A percentile compares a stretch with the other conserved stretches of the same genome.
Conservation (phyloP, 1,284 basidiomycete species). For the Coniferiporia sulphurascens region DNA sequence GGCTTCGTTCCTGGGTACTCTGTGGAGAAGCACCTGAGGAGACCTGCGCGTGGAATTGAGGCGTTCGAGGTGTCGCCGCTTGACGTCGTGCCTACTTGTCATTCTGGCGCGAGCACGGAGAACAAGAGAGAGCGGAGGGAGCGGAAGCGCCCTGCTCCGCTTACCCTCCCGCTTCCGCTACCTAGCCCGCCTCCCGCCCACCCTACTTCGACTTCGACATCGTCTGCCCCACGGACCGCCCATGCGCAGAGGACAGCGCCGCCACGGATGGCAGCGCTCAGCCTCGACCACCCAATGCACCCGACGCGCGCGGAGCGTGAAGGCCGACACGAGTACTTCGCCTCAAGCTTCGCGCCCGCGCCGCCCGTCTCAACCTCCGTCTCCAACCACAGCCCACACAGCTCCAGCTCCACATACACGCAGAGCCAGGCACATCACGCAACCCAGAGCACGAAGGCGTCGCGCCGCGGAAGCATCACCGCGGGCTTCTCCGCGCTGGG, state of each 20-base stretch:
- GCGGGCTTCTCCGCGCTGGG: neutral
- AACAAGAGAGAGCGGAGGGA: slow-evolving; percentile 2
- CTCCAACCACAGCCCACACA: neutral
- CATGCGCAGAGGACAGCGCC: neutral
- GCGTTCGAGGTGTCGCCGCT: slow-evolving; percentile 14
- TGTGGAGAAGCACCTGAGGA: slow-evolving; percentile 6
- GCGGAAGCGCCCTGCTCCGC: slow-evolving; percentile 13
- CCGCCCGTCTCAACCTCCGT: neutral
- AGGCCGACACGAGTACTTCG: slow-evolving; percentile 15
- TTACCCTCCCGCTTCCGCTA: slow-evolving; percentile 10
- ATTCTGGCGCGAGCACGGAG: neutral
- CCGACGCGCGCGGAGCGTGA: slow-evolving; percentile 6
- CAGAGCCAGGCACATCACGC: neutral
- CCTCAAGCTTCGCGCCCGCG: slow-evolving; percentile 6
- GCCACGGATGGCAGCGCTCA: neutral
- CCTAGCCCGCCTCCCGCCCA: neutral
- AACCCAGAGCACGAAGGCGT: neutral
- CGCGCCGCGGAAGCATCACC: neutral
- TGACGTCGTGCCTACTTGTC: neutral
- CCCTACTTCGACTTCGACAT: no score
- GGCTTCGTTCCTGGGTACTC: slow-evolving; percentile 11
- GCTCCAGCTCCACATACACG: neutral
- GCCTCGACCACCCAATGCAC: neutral
- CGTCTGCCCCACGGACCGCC: neutral
- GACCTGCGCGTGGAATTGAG: slow-evolving; percentile 8